Percentiles rank a stretch among this genome's conserved stretches.
Evolutionary conservation across 768 basidiomycete genomes (phyloP).

Genomic region (Pisolithus sp.): DNA sequence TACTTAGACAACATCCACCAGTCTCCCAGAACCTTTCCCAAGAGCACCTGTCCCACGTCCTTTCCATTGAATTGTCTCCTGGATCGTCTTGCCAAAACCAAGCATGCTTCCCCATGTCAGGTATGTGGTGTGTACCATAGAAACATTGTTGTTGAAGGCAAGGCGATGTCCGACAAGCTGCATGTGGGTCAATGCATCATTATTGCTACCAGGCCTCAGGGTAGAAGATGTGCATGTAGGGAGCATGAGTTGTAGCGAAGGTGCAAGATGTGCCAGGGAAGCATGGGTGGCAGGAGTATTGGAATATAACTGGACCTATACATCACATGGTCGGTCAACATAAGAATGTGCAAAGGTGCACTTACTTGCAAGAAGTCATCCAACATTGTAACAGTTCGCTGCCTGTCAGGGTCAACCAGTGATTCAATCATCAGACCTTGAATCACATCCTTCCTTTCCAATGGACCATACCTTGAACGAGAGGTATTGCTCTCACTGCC

Average conservation of each 20-base stretch:
- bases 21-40: constrained; percentile 83
- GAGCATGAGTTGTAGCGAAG: constrained; percentile 52
- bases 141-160: constrained; percentile 35
- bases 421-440: too few relatives aligned
- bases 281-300: constrained; percentile 40
- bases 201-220: constrained; percentile 13
- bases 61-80: constrained; percentile 41
- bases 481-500: too few relatives aligned
- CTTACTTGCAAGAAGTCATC: too few relatives aligned
- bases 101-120: constrained; percentile 63
- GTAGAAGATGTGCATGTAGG: constrained; percentile 29
- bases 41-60: constrained; percentile 44
- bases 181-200: constrained; percentile 17
- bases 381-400: too few relatives aligned
- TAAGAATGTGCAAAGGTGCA: too few relatives aligned
- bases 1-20: constrained; percentile 92
- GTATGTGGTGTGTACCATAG: constrained; percentile 45
- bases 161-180: constrained; percentile 57
- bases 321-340: not conserved
- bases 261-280: constrained; percentile 39
- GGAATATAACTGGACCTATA: constrained; percentile 62
- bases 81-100: constrained; percentile 50
- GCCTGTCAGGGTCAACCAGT: too few relatives aligned
- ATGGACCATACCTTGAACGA: too few relatives aligned
- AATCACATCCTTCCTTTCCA: too few relatives aligned